Evolutionary conservation across 768 basidiomycete genomes (phyloP).

Genomic region (Leucosporidium yakuticum): DNA sequence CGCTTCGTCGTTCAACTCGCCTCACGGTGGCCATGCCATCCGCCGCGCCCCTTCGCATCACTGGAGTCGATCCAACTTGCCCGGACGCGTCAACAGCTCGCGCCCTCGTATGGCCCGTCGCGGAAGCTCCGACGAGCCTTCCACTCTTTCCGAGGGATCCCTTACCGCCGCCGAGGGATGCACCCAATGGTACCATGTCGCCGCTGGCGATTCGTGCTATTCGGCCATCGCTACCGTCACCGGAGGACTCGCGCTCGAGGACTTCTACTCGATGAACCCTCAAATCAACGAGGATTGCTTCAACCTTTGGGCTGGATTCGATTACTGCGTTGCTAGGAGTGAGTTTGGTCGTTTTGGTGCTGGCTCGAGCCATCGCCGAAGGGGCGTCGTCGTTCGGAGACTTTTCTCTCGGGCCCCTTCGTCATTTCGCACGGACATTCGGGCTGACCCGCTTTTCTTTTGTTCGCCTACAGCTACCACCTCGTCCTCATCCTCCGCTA

Average conservation of each 20-base stretch:
- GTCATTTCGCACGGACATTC: no score
- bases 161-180: slow-evolving; percentile 13
- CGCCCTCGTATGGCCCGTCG: no score
- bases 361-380: neutral
- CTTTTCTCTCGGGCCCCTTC: neutral
- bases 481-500: neutral
- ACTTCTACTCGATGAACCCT: slow-evolving; percentile 3
- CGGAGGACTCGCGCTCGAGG: no score
- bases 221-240: neutral
- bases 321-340: slow-evolving; percentile 9
- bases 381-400: no score
- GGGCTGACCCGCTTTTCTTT: neutral
- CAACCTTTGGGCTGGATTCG: slow-evolving; percentile 11
- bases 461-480: neutral
- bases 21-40: no score
- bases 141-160: neutral
- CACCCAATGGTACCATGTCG: slow-evolving; percentile 4
- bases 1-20: no score
- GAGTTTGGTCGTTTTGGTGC: no score
- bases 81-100: no score
- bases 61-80: no score
- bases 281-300: slow-evolving; percentile 9
- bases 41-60: no score
- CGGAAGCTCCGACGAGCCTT: neutral
- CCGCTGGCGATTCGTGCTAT: slow-evolving; percentile 5